phyloP scores from a whole-genome alignment of 345 rosid species.

The Nephelium lappaceum region DNA sequence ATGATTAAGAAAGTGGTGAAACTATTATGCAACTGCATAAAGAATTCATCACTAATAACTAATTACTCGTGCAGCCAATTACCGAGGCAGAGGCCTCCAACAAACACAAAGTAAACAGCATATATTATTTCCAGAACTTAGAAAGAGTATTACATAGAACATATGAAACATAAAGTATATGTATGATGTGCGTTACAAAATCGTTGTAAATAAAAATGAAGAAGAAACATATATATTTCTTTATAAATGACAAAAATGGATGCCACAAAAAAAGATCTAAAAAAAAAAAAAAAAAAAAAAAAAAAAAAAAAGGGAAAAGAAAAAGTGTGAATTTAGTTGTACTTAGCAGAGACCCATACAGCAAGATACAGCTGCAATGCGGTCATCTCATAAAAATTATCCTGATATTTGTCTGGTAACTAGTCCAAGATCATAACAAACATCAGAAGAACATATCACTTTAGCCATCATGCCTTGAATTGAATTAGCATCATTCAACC shows the following conservation, averaged over 20 bases:
- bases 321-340: no score
- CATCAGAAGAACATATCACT: background rate
- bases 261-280: no score
- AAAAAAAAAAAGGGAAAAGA: no score
- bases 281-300: no score
- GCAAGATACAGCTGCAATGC: background rate
- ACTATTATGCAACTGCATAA: background rate
- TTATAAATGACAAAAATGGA: no score
- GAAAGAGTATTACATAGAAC: background rate
- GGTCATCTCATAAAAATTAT: background rate
- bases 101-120: background rate
- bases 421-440: background rate
- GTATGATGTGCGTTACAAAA: background rate
- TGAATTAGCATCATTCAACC: background rate
- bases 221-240: no score
- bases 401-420: background rate
- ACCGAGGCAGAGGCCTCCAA: background rate
- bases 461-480: background rate
- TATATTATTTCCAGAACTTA: background rate
- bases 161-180: background rate
- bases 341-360: background rate
- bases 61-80: conserved; percentile 7
- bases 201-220: no score
- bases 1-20: conserved; percentile 13
- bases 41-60: background rate